Evolutionary conservation across 495 filamentous ascomycete genomes (phyloP), one percentile per base, ranked within the genome.

Genomic region (Margaritispora aquatica): DNA sequence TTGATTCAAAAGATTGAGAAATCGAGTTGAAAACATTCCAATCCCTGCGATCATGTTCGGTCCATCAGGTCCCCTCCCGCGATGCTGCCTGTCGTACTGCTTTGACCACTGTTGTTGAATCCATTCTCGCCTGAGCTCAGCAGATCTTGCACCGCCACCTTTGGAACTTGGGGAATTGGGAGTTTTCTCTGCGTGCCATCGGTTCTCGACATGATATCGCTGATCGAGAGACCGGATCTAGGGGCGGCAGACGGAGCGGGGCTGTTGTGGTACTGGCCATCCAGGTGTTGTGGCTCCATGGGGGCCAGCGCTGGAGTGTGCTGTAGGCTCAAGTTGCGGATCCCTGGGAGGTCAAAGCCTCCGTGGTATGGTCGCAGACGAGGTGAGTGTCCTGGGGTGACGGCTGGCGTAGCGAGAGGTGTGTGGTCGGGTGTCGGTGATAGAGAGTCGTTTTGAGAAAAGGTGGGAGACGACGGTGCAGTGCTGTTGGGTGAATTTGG

Each of bases 371-470:
- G 94, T 53, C 88, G 84, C 54, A 98, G 78, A 26, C 94, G 90
- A 21, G 94, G 94, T 4, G 95, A 97, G 74, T 97, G 94, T 26
- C 91, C 91, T 0, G 94, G 94, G 1, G 94, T 98, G 29, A 92
- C 94, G 46, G 97, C 91, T 0, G 94, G 94, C 1, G 94, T 98
- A 27, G 92, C 94, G 46, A 97, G 81, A 7, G 94, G 94, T 15
- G 95, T 97, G 77, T 96, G 92, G 68, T 97, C 94, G 1, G 94
- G 95, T 1, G 94, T 98, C 1, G 94, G 95, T 0, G 95, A 97
- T 23, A 90, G 83, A 9, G 92, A 96, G 75, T 95, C 93, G 73
- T 96, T n/a, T n/a, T n/a, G 89, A 5, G 94, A 96, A 75, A 96
- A 97, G 29, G 90, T 96, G n/a, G 94, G 94, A 1, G 94, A 97